Percentiles rank a stretch among this genome's conserved stretches.
Conservation (phyloP, 805 yeast genomes). For the Schwanniomyces pseudopolymorphus region DNA sequence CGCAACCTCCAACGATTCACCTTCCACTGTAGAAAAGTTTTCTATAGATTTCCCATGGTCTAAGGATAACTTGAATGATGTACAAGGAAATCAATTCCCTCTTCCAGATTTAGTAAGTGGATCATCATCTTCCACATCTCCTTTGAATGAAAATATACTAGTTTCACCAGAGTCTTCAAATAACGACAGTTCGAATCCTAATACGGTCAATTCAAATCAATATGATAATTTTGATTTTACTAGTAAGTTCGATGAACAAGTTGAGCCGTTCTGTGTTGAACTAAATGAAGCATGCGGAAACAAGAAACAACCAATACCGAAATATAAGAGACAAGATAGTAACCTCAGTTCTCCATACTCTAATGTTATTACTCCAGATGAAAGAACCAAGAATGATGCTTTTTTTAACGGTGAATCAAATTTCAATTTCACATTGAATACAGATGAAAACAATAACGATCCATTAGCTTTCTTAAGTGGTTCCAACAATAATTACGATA, state of each 20-base stretch:
- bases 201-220: conserved; percentile 11
- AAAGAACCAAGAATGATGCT: conserved; percentile 14
- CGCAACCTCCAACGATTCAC: conserved; percentile 3
- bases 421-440: conserved; percentile 11
- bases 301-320: conserved; percentile 65
- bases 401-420: conserved; percentile 11
- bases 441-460: conserved; percentile 24
- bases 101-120: conserved; percentile 39
- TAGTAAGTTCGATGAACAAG: conserved; percentile 60
- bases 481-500: conserved; percentile 48
- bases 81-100: conserved; percentile 3
- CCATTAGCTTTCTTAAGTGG: conserved; percentile 49
- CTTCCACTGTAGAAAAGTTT: conserved; percentile 20
- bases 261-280: conserved; percentile 71
- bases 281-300: conserved; percentile 84
- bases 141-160: conserved; percentile 35
- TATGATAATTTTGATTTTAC: conserved; percentile 16
- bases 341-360: conserved; percentile 20
- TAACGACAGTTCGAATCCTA: conserved; percentile 12
- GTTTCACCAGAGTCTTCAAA: conserved; percentile 30
- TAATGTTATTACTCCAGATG: conserved; percentile 16
- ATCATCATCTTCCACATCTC: conserved; percentile 37
- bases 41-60: conserved; percentile 59
- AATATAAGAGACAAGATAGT: conserved; percentile 18
- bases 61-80: conserved; percentile 14